Evolutionary conservation across 352 stramenopile genomes (phyloP).

Genomic region (Pythium guiyangense): DNA sequence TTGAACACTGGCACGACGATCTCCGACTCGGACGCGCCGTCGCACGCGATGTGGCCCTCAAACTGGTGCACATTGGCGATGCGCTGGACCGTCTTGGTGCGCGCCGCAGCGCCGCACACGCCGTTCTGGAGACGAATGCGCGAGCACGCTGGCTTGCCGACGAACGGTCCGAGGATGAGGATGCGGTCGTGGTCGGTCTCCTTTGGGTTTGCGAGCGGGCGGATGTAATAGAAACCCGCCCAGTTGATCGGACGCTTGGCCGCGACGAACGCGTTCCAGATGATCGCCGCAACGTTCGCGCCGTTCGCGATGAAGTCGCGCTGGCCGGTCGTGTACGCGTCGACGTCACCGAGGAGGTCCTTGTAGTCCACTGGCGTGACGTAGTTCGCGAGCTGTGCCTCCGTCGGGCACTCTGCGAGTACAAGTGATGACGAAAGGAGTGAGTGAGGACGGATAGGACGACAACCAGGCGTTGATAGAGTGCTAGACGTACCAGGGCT

Average conservation of each 20-base stretch:
- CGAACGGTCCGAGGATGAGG: conserved; percentile 72
- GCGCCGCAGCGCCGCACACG: conserved; percentile 63
- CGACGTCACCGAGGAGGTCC: conserved; percentile 53
- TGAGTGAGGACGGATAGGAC: background rate
- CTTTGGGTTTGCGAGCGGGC: conserved; percentile 53
- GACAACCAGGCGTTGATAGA: background rate
- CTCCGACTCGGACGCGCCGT: conserved; percentile 75
- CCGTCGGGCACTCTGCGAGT: conserved; percentile 34
- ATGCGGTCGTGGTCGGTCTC: conserved; percentile 50
- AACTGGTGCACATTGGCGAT: conserved; percentile 74
- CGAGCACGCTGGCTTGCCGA: conserved; percentile 77
- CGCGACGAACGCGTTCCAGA: conserved; percentile 74
- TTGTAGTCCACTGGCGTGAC: conserved; percentile 59
- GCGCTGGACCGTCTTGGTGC: conserved; percentile 64
- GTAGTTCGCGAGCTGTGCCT: conserved; percentile 49
- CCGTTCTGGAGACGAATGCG: conserved; percentile 73
- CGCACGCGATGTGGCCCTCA: conserved; percentile 79
- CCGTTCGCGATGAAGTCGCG: conserved; percentile 77
- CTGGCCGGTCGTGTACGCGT: conserved; percentile 62
- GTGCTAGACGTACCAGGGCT: conserved; percentile 33
- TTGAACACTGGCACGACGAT: conserved; percentile 74
- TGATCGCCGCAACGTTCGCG: conserved; percentile 74
- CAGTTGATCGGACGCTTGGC: conserved; percentile 71
- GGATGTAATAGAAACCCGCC: conserved; percentile 77
- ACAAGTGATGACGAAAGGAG: too few relatives aligned